phyloP scores from a whole-genome alignment of 768 basidiomycete species.

The Panaeolus papilionaceus region DNA sequence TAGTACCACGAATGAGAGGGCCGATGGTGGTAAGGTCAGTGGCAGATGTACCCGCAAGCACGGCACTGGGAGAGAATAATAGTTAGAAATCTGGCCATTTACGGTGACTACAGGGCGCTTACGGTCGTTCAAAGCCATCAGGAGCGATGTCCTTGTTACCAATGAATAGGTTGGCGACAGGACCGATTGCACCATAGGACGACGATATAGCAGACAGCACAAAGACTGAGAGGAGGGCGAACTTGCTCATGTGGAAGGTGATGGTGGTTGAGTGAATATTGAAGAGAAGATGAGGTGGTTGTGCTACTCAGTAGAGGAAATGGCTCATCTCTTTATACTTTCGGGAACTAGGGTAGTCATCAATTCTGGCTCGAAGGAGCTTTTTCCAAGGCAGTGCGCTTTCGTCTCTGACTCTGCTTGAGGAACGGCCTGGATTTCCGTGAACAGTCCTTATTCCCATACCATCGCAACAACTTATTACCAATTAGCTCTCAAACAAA shows the following conservation, averaged over 20 bases:
- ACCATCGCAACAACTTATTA: no score
- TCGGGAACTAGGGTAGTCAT: not conserved
- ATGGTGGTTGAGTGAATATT: not conserved
- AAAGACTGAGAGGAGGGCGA: not conserved
- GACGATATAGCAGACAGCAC: not conserved
- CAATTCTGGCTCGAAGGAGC: not conserved
- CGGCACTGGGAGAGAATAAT: slow-evolving; percentile 17
- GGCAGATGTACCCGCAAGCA: slow-evolving; percentile 27
- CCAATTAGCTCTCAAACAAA: no score
- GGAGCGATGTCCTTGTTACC: slow-evolving; percentile 23
- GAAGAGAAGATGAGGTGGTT: not conserved
- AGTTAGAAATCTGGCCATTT: not conserved
- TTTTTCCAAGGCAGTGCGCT: no score
- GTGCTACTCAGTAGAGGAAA: not conserved
- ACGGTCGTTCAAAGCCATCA: slow-evolving; percentile 28
- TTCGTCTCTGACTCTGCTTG: no score
- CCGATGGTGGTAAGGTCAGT: slow-evolving; percentile 32
- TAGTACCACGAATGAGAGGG: slow-evolving; percentile 36
- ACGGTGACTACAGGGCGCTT: not conserved
- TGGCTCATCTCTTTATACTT: not conserved
- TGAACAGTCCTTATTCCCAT: no score
- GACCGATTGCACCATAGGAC: slow-evolving; percentile 18
- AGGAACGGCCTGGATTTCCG: no score
- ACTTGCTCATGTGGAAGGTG: not conserved
- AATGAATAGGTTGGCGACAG: slow-evolving; percentile 21